Evolutionary conservation across 2,329 filamentous ascomycete species (phyloP), one percentile per base, ranked within the genome.

Genomic region (Amphichorda felina): DNA sequence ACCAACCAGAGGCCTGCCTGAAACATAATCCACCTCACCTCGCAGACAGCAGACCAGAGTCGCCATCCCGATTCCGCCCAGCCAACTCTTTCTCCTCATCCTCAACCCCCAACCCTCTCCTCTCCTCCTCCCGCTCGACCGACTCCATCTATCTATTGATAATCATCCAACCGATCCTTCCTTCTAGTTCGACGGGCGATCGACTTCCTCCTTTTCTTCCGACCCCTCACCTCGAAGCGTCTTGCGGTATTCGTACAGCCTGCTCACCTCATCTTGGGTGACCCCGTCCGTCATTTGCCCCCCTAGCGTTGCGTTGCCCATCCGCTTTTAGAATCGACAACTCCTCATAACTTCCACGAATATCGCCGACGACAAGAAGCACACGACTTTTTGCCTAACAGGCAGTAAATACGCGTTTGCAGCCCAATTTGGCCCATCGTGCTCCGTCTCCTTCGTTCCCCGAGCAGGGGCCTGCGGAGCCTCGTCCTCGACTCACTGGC

Each of bases 381-480:
- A 6, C 6, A 24, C 21, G 10, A 10, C 6, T 24, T 10, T 24
- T 10, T 24, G 21, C 27, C 27, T 7, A 29, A 7, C 27, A 6
- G 15, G 15, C 27, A 29, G 15, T 29, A 29, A 13, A 29, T 29
- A n/a, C 27, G 15, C 13, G 15, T 29, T 13, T 29, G 6, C 24
- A 8, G 24, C 27, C 13, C 27, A n/a, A 7, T 33, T 15, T 14
- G 10, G 33, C 22, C 22, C 24, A 28, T 35, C 24, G 10, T 27
- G 33, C 22, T 35, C 15, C 25, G 8, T 28, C 33, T 18, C 25
- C 29, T 19, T 19, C 11, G 11, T 18, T 11, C 18, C 34, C 34
- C 34, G 25, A 31, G 26, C 16, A 39, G 38, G 38, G 38, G 38
- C 38, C 38, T 33, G 27, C 37, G 32, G 33, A 38, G 37, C 32